Base-by-base conservation (phyloP, 2,329 filamentous ascomycete genomes). In the Aspergillus sp. region DNA sequence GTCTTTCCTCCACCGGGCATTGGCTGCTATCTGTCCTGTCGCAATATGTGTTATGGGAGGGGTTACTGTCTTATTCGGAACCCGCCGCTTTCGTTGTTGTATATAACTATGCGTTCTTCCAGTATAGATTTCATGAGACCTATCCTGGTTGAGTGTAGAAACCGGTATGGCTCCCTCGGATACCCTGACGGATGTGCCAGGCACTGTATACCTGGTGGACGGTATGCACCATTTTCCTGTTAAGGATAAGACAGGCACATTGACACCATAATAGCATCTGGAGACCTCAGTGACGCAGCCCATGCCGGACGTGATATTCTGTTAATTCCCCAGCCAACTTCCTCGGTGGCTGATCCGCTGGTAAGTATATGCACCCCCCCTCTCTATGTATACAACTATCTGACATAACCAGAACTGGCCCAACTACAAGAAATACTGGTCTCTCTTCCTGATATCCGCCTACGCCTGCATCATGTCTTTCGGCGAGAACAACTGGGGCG, bases 391-490 rank as follows among this genome's bases (percentile, higher is more conserved):
- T 12, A 6, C 38, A 46, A 29, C 40, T 3, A 10, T 7, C 10
- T 44, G 39, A 44, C 34, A 12, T 3, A 1, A 2, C 2, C 32
- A 62, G 60, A 62, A 65, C 29, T 70, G 67, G 66, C 46, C 60
- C 7, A 57, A 47, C 39, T 55, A 49, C 43, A 70, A 70, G 50
- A 71, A 70, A 40, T 61, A 63, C 49, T 71, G 65, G 52, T 64
- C 66, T 7, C 57, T 71, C 1, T 66, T 68, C 46, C 49, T 72
- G 3, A 62, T 69, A 1, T 63, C 67, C 1, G 47, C 67, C 1
- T 72, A 70, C 43, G 67, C 68, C 2, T 70, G 68, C 36, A 62
- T 67, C 1, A 66, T 67, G 48, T 69, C 66, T 1, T 69, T 64
- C 46, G 67, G 66, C 9, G 67, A 70, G 47, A 71, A 70, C 44